phyloP scores from a whole-genome alignment of 2,329 filamentous ascomycete genomes.

The Fusarium pininemorale region DNA sequence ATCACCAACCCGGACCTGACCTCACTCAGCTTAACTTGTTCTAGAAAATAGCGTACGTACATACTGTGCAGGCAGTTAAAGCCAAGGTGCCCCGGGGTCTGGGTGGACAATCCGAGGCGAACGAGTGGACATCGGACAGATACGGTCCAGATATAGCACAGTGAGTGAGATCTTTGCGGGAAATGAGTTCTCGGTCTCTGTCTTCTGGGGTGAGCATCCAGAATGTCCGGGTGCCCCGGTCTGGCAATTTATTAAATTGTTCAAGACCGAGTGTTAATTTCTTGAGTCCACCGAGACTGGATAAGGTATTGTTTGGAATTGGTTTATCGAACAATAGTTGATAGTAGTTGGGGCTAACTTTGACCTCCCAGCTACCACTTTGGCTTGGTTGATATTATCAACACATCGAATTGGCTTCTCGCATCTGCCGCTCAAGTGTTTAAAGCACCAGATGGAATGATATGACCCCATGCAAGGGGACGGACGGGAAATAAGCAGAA shows the following conservation, averaged over 20 bases:
- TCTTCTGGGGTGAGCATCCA: conserved; percentile 32
- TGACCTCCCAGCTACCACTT: not conserved
- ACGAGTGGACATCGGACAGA: conserved; percentile 5
- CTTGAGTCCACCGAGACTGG: conserved; percentile 37
- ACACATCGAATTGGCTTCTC: conserved; percentile 18
- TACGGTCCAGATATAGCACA: conserved; percentile 4
- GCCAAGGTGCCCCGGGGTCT: conserved; percentile 17
- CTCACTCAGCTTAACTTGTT: conserved; percentile 17
- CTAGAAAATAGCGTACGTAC: conserved; percentile 23
- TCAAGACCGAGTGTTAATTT: conserved; percentile 38
- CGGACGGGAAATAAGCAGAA: conserved; percentile 14
- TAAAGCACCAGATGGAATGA: conserved; percentile 8
- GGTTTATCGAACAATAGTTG: not conserved
- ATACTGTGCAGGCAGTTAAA: conserved; percentile 25
- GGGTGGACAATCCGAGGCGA: conserved; percentile 14
- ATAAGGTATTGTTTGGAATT: conserved; percentile 2
- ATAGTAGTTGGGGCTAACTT: not conserved
- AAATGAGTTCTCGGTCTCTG: conserved; percentile 37
- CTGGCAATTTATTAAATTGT: conserved; percentile 38
- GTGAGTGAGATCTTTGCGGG: conserved; percentile 31
- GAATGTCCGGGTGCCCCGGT: conserved; percentile 35
- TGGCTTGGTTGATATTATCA: not conserved
- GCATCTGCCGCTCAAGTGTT: conserved; percentile 7
- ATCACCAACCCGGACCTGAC: conserved; percentile 5
- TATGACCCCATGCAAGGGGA: conserved; percentile 22